phyloP scores from a whole-genome alignment of 345 rosid species.

The Eucalyptus globulus region DNA sequence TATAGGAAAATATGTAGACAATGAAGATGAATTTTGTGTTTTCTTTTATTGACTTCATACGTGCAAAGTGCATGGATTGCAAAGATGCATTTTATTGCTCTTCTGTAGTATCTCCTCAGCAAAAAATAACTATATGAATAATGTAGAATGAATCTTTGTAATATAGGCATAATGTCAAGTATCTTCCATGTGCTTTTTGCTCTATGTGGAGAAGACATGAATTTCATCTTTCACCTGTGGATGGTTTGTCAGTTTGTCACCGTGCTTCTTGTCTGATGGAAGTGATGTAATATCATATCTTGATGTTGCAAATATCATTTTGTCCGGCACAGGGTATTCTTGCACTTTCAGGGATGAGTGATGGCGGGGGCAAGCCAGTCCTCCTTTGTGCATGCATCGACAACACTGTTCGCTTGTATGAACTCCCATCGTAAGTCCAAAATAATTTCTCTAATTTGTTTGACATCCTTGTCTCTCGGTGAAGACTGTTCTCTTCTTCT shows the following conservation, averaged over 20 bases:
- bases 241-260: neutral
- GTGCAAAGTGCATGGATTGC: neutral
- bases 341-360: conserved; percentile 21
- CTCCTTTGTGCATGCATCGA: conserved; percentile 33
- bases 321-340: conserved; percentile 19
- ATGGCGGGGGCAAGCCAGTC: conserved; percentile 31
- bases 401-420: conserved; percentile 15
- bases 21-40: neutral
- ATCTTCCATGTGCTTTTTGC: neutral
- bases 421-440: conserved; percentile 36
- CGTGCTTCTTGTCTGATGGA: neutral
- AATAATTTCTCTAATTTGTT: neutral
- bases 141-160: neutral
- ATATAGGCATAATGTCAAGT: neutral
- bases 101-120: neutral
- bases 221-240: neutral
- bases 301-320: neutral
- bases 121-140: neutral
- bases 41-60: neutral
- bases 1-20: neutral
- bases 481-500: neutral
- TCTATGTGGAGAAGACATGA: neutral
- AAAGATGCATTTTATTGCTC: neutral
- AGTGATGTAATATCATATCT: neutral
- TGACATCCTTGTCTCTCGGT: neutral